phyloP scores from a whole-genome alignment of 2,329 filamentous ascomycete genomes.

The Septoria linicola region DNA sequence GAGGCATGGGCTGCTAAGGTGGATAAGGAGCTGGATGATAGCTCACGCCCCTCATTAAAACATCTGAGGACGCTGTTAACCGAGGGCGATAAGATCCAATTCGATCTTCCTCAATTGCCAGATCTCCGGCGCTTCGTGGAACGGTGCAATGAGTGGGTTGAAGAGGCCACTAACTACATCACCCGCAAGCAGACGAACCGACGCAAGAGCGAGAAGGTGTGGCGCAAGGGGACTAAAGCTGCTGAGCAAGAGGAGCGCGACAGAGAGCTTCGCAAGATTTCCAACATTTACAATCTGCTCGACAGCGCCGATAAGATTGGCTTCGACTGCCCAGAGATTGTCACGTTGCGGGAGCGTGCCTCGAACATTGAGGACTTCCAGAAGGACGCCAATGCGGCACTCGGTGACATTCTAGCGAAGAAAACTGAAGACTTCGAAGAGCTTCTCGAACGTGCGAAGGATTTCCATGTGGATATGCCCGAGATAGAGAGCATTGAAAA shows the following conservation, averaged over 20 bases:
- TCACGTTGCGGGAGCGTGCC: constrained; percentile 78
- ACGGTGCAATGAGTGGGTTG: constrained; percentile 95
- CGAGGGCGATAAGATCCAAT: constrained; percentile 95
- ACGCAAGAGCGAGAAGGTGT: constrained; percentile 87
- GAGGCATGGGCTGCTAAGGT: constrained; percentile 91
- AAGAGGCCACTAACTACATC: constrained; percentile 93
- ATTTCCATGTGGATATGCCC: constrained; percentile 86
- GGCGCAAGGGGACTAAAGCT: constrained; percentile 69
- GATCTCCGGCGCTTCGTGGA: constrained; percentile 88
- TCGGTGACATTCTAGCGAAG: constrained; percentile 64
- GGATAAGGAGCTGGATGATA: constrained; percentile 78
- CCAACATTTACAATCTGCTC: constrained; percentile 83
- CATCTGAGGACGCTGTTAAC: constrained; percentile 76
- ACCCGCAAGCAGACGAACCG: constrained; percentile 97
- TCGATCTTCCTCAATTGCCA: constrained; percentile 77
- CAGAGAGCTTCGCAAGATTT: constrained; percentile 80
- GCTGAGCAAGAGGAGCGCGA: constrained; percentile 81
- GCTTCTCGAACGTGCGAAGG: constrained; percentile 81
- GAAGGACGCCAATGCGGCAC: constrained; percentile 66
- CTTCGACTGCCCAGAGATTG: constrained; percentile 91
- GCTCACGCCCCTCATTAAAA: constrained; percentile 81
- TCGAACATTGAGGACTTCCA: constrained; percentile 84
- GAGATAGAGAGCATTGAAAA: constrained; percentile 81
- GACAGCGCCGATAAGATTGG: constrained; percentile 80
- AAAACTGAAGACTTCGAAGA: constrained; percentile 79